Evolutionary conservation across 768 basidiomycete species (phyloP).

Genomic region (Lentinula lateritia): DNA sequence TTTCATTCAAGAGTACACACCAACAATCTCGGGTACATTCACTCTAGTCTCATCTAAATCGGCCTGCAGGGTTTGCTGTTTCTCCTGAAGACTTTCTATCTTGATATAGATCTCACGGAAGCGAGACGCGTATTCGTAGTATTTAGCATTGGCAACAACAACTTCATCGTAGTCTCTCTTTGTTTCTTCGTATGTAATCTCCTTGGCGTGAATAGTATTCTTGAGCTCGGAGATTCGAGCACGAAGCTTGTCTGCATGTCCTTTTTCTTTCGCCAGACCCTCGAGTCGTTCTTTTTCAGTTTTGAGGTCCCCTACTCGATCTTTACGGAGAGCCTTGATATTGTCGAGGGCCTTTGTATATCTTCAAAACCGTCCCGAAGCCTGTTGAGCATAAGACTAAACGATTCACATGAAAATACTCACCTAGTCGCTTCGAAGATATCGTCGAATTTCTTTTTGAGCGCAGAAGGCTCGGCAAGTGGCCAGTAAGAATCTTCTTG

Average conservation of each 20-base stretch:
- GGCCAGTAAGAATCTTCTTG: slow-evolving; percentile 99
- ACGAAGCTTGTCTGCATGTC: slow-evolving; percentile 80
- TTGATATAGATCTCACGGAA: slow-evolving; percentile 82
- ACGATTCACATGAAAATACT: slow-evolving; percentile 10
- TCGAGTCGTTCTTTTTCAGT: slow-evolving; percentile 85
- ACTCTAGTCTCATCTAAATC: slow-evolving; percentile 60
- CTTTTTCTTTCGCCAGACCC: slow-evolving; percentile 74
- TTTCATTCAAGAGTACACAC: slow-evolving; percentile 27
- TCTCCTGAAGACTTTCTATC: slow-evolving; percentile 56
- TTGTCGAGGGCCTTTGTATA: slow-evolving; percentile 96
- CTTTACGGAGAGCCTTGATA: slow-evolving; percentile 88
- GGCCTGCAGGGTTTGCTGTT: slow-evolving; percentile 52
- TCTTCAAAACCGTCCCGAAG: slow-evolving; percentile 30
- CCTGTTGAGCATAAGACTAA: neutral
- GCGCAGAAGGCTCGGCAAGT: slow-evolving; percentile 76
- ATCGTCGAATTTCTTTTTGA: slow-evolving; percentile 99
- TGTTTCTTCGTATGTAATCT: slow-evolving; percentile 67
- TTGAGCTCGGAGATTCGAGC: slow-evolving; percentile 58
- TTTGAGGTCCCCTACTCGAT: slow-evolving; percentile 85
- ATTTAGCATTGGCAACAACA: slow-evolving; percentile 65
- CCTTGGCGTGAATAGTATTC: slow-evolving; percentile 58
- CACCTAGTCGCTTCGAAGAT: slow-evolving; percentile 98
- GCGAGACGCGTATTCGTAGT: slow-evolving; percentile 77
- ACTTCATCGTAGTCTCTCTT: slow-evolving; percentile 60
- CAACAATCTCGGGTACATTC: slow-evolving; percentile 62